Conservation (phyloP, 1,284 basidiomycete species). For the Ganoderma leucocontextum region DNA sequence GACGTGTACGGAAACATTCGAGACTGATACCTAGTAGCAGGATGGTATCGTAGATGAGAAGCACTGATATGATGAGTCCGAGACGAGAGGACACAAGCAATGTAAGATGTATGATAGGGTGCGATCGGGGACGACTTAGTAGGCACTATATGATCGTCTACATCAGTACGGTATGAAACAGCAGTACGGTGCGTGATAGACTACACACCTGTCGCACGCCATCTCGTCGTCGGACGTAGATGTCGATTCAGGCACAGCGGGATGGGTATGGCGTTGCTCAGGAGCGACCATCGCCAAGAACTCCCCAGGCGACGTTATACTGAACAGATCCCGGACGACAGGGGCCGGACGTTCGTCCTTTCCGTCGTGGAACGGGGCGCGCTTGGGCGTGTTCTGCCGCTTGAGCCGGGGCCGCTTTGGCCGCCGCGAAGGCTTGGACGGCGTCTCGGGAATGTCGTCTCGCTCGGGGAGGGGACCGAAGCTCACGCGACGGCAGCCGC, state of each 20-base stretch:
- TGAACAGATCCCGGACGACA: neutral
- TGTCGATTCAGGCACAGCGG: neutral
- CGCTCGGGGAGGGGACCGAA: neutral
- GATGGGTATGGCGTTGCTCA: neutral
- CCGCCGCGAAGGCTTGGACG: slow-evolving; percentile 6
- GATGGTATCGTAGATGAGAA: neutral
- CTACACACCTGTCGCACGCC: neutral
- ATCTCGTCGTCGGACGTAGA: neutral
- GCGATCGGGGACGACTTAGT: neutral
- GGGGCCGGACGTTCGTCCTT: neutral
- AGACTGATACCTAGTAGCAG: neutral
- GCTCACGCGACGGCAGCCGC: neutral
- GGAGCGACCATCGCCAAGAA: slow-evolving; percentile 3
- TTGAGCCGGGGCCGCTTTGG: neutral
- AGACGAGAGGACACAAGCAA: neutral
- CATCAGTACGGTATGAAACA: neutral
- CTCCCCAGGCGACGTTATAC: neutral
- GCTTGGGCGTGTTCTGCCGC: neutral
- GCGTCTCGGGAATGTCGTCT: neutral
- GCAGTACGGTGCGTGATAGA: neutral
- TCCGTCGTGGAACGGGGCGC: neutral
- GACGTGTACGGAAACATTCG: neutral
- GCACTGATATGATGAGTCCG: neutral
- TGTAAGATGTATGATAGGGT: neutral
- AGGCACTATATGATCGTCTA: neutral